phyloP scores from a whole-genome alignment of 1,284 basidiomycete genomes.

The Moniliella sp. region DNA sequence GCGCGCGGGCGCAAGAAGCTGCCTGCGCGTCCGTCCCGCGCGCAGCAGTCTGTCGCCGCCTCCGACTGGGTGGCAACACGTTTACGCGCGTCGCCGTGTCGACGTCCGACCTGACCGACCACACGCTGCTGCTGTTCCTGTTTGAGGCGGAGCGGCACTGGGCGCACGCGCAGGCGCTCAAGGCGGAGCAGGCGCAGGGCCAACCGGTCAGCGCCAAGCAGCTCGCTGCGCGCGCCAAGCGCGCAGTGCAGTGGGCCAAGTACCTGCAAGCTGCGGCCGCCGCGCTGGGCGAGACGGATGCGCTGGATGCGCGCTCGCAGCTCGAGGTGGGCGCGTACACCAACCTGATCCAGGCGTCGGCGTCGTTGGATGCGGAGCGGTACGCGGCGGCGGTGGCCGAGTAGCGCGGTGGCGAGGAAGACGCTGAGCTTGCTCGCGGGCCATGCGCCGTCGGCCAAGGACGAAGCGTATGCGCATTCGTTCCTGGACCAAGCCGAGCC shows the following conservation, averaged over 20 bases:
- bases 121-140: conserved; percentile 50
- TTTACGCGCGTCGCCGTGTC: background rate
- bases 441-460: conserved; percentile 53
- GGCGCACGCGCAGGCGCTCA: conserved; percentile 64
- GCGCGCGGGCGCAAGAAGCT: no score
- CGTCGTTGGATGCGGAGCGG: conserved; percentile 41
- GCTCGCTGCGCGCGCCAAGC: conserved; percentile 58
- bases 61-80: background rate
- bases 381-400: conserved; percentile 50
- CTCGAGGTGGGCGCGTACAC: conserved; percentile 40
- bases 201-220: conserved; percentile 46
- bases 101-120: background rate
- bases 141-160: conserved; percentile 80
- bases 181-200: conserved; percentile 40
- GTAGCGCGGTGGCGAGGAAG: conserved; percentile 54
- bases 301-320: conserved; percentile 3
- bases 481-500: conserved; percentile 72
- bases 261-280: conserved; percentile 48
- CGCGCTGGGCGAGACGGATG: conserved; percentile 8
- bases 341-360: conserved; percentile 41
- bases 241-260: conserved; percentile 61
- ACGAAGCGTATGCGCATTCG: conserved; percentile 65
- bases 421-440: conserved; percentile 53
- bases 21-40: background rate
- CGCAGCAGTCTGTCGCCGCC: background rate